Evolutionary conservation across 2,329 filamentous ascomycete genomes (phyloP), one percentile per base, ranked within the genome.

Genomic region (Xenosphaeropsis pyriputrescens): DNA sequence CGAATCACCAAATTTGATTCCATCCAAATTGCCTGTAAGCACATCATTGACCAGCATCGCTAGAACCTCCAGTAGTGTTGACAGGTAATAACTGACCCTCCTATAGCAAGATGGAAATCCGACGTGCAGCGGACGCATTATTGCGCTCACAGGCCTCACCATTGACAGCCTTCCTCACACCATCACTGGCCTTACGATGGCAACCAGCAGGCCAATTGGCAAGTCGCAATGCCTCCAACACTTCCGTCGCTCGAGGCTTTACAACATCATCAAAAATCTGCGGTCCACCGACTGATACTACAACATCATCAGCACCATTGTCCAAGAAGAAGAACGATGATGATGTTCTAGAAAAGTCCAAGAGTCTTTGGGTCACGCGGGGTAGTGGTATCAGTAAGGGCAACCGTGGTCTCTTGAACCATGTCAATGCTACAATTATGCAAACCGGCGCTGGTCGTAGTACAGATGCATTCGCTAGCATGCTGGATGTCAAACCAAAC

Each of bases 41-140:
- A 26, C 8, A 26, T 6, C 22, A 8, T 11, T 26, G 7, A 26
- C 22, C 22, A 26, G 22, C 22, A 26, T 26, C 22, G 8, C 22
- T n/a, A n/a, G n/a, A n/a, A n/a, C n/a, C n/a, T n/a, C n/a, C n/a
- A n/a, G n/a, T n/a, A n/a, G n/a, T n/a, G 12, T 14, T 37, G 22
- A 14, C 45, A 48, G 43, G 47, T 9, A 11, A 26, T 26, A 26
- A 13, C 18, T 35, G 13, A 35, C 7, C 12, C 6, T n/a, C 7
- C 3, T 14, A 19, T 33, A 47, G 43, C 18, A 36, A 36, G 39
- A 58, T 58, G 56, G 55, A 58, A 42, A 35, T 57, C 41, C 49
- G 55, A 52, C 47, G 49, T 40, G 44, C 46, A 4, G 50, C 47
- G 18, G 52, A 56, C 32, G 44, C 43, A 12, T 34, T 57, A 9